These are phyloP conservation scores for Eucalyptus cloeziana DNA, from an alignment of 345 rosid species.

Conservation along the genomic window DNA sequence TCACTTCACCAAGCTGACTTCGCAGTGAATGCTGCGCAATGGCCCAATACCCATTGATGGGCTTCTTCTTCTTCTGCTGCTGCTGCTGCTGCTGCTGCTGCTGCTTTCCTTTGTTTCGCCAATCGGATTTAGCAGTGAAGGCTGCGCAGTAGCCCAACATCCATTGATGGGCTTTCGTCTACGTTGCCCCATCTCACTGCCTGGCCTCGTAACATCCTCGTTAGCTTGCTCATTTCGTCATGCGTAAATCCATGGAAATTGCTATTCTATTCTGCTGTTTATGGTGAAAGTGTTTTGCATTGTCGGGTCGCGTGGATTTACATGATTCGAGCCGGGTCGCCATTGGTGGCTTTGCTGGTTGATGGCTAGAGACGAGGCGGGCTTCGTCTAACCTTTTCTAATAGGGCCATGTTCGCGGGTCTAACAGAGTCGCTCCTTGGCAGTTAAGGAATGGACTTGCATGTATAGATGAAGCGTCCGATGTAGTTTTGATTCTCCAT, in stretches of 20 bases:
- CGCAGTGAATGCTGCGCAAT: not conserved
- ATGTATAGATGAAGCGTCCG: rapidly evolving
- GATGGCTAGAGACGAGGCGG: not conserved
- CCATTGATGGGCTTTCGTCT: not conserved
- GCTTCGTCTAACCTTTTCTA: not conserved
- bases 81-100: not conserved
- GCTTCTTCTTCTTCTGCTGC: not conserved
- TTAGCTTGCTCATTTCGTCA: not conserved
- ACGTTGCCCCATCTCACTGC: not conserved
- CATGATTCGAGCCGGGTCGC: not conserved
- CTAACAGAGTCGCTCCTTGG: rapidly evolving
- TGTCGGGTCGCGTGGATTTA: not conserved
- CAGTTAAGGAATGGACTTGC: not conserved
- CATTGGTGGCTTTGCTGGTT: rapidly evolving
- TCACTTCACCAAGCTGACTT: not conserved
- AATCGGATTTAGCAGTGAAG: not conserved
- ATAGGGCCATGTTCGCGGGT: not conserved
- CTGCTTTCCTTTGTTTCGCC: not conserved
- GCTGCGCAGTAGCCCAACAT: not conserved
- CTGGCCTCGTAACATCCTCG: not conserved
- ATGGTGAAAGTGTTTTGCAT: not conserved
- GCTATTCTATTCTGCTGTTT: not conserved
- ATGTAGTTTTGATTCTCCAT: not conserved
- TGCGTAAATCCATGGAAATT: not conserved
- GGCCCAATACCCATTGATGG: not conserved